These are phyloP conservation scores for Saccharomycopsis malanga DNA, from an alignment of 805 yeast species.

Conservation along the genomic window DNA sequence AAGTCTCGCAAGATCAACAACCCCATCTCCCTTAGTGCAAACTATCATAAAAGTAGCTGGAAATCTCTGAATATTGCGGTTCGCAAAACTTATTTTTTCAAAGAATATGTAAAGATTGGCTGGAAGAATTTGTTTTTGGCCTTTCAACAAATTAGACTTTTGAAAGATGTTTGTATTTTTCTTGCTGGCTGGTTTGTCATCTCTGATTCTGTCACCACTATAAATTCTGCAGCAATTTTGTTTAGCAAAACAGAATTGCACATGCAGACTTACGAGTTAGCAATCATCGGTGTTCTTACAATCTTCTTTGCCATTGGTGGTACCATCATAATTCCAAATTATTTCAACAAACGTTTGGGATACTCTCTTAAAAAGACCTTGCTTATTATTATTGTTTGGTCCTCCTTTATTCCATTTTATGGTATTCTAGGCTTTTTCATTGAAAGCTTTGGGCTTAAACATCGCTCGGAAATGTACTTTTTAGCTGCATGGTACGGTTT, in stretches of 20 bases:
- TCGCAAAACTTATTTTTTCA: slow-evolving; percentile 15
- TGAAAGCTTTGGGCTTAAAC: slow-evolving; percentile 48
- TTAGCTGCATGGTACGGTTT: slow-evolving; percentile 72
- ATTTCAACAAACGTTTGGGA: slow-evolving; percentile 31
- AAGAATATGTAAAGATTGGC: slow-evolving; percentile 45
- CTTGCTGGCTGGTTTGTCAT: slow-evolving; percentile 70
- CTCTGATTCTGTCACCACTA: slow-evolving; percentile 70
- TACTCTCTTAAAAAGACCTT: slow-evolving; percentile 43
- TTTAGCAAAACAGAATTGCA: slow-evolving; percentile 65
- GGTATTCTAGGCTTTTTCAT: slow-evolving; percentile 63
- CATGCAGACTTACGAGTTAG: slow-evolving; percentile 62
- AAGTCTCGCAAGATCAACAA: slow-evolving; percentile 36
- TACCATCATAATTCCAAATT: slow-evolving; percentile 49
- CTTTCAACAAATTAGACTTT: slow-evolving; percentile 48
- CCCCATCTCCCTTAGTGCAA: slow-evolving; percentile 24
- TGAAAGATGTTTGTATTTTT: slow-evolving; percentile 61
- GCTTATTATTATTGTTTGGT: slow-evolving; percentile 49
- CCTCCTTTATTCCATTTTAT: slow-evolving; percentile 61
- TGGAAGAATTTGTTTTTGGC: slow-evolving; percentile 54
- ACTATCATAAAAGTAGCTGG: slow-evolving; percentile 16
- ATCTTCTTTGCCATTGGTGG: slow-evolving; percentile 65
- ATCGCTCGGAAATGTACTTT: slow-evolving; percentile 59
- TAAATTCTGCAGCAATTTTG: slow-evolving; percentile 70
- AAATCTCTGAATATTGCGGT: slow-evolving; percentile 12
- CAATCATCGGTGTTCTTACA: slow-evolving; percentile 56